phyloP scores from a whole-genome alignment of 2,329 filamentous ascomycete genomes.

The Orbilia blumenaviensis region DNA sequence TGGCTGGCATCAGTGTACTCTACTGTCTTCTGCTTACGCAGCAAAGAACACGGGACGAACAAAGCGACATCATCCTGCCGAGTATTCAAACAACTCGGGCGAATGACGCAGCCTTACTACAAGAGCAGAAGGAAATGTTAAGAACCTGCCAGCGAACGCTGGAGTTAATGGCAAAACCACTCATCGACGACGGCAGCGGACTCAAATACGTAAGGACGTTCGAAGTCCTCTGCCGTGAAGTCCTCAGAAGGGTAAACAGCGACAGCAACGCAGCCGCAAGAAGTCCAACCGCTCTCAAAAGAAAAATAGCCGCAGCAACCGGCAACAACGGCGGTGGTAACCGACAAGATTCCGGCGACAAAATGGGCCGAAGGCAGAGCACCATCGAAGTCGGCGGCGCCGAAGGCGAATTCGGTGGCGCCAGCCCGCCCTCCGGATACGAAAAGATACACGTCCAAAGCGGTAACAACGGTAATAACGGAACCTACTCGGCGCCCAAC shows the following conservation, averaged over 20 bases:
- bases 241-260: slow-evolving; percentile 38
- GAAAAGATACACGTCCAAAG: slow-evolving; percentile 51
- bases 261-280: slow-evolving; percentile 14
- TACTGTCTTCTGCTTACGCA: slow-evolving; percentile 47
- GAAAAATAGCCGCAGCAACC: slow-evolving; percentile 18
- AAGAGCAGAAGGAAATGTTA: slow-evolving; percentile 50
- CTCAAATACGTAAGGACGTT: slow-evolving; percentile 52
- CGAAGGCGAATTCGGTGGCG: slow-evolving; percentile 51
- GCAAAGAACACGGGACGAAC: slow-evolving; percentile 50
- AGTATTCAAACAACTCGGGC: slow-evolving; percentile 49
- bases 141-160: slow-evolving; percentile 48
- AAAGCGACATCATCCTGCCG: slow-evolving; percentile 42
- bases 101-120: slow-evolving; percentile 43
- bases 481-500: slow-evolving; percentile 33
- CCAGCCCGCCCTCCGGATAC: slow-evolving; percentile 50
- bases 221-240: slow-evolving; percentile 51
- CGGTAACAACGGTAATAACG: slow-evolving; percentile 20
- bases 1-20: slow-evolving; percentile 48
- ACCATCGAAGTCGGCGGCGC: slow-evolving; percentile 33
- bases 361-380: slow-evolving; percentile 46
- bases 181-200: slow-evolving; percentile 50
- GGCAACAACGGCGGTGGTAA: background rate
- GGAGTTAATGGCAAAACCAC: slow-evolving; percentile 48
- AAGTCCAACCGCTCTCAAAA: slow-evolving; percentile 33
- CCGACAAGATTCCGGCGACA: background rate